phyloP scores from a whole-genome alignment of 176 grass and related monocot genomes.

The Miscanthus lutarioriparius region DNA sequence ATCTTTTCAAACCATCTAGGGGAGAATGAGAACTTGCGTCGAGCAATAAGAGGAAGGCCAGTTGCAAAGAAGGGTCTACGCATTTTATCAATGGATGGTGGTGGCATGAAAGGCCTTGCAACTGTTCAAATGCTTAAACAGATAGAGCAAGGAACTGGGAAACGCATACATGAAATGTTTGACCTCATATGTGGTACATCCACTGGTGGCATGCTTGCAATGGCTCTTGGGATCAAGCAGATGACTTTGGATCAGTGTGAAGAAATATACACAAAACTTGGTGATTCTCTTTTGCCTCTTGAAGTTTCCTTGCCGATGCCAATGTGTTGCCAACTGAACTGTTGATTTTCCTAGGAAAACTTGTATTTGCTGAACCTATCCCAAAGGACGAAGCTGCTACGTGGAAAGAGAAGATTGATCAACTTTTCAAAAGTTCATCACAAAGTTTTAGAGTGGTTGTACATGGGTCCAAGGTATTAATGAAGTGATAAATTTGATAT shows the following conservation, averaged over 20 bases:
- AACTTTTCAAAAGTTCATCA: constrained; percentile 97
- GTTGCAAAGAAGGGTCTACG: constrained; percentile 86
- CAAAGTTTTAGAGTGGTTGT: constrained; percentile 99
- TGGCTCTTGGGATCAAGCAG: constrained; percentile 95
- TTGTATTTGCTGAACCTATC: constrained; percentile 90
- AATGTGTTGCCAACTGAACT: constrained; percentile 39
- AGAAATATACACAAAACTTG: constrained; percentile 99
- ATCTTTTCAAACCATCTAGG: constrained; percentile 51
- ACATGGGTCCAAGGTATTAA: constrained; percentile 90
- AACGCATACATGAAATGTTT: constrained; percentile 96
- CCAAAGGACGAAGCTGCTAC: constrained; percentile 96
- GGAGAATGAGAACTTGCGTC: constrained; percentile 91
- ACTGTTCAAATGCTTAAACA: constrained; percentile 99
- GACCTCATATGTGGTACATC: constrained; percentile 99
- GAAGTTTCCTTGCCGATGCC: constrained; percentile 21
- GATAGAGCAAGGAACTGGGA: constrained; percentile 96
- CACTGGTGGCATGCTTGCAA: constrained; percentile 96
- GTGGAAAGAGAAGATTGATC: constrained; percentile 93
- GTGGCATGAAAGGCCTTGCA: constrained; percentile 98
- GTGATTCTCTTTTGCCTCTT: constrained; percentile 52
- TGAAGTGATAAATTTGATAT: constrained; percentile 18
- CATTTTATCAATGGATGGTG: constrained; percentile 98
- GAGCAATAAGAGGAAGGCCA: constrained; percentile 81
- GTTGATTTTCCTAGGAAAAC: constrained; percentile 74
- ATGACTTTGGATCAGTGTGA: constrained; percentile 95